Conservation (phyloP, 306 rosid species). For the Luffa aegyptiaca region DNA sequence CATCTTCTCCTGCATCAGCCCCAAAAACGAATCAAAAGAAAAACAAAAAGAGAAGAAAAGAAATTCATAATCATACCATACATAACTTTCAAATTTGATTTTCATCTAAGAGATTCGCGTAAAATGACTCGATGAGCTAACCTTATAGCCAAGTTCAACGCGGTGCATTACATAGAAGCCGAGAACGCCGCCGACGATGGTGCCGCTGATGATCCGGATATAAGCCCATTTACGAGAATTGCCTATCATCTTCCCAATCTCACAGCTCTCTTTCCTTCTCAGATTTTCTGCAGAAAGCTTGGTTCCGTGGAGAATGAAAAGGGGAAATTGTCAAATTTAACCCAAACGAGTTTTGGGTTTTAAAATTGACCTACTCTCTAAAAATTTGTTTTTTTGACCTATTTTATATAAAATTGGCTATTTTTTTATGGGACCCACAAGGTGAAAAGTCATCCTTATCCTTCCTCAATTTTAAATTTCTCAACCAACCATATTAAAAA, state of each 20-base stretch:
- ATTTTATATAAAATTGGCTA: no score
- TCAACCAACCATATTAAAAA: no score
- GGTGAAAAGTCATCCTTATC: no score
- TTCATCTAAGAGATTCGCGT: not conserved
- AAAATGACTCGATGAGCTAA: slow-evolving; percentile 8
- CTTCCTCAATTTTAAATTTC: no score
- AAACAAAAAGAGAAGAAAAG: not conserved
- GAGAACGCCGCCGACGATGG: slow-evolving; percentile 56
- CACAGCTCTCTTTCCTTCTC: not conserved
- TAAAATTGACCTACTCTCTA: no score
- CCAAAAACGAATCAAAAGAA: not conserved
- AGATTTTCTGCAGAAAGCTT: slow-evolving; percentile 16
- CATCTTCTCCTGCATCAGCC: slow-evolving; percentile 51
- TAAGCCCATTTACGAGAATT: slow-evolving; percentile 61
- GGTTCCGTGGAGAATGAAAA: not conserved
- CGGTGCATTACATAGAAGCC: slow-evolving; percentile 92
- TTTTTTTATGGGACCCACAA: no score
- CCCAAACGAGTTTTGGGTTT: no score
- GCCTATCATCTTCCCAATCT: slow-evolving; percentile 17
- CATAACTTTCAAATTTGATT: not conserved
- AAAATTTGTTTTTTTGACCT: no score
- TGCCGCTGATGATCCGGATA: slow-evolving; percentile 59
- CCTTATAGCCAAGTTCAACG: slow-evolving; percentile 61
- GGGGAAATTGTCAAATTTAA: no score
- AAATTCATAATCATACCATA: not conserved